phyloP scores from a whole-genome alignment of 345 rosid species.

The Punica granatum region DNA sequence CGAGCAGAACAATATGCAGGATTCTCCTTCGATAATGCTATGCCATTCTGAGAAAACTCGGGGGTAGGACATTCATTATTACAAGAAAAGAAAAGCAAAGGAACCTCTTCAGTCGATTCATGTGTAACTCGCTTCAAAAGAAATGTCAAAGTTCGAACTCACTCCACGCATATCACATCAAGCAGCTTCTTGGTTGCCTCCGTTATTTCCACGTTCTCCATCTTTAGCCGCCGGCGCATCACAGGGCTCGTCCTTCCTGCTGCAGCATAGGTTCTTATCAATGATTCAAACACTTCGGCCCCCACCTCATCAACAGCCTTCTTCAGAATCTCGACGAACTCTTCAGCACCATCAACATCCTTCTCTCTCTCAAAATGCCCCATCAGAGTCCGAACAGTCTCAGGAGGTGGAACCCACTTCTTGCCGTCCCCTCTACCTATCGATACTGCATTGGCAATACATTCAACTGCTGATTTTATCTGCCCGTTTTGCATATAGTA shows the following conservation, averaged over 20 bases:
- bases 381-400: slow-evolving; percentile 47
- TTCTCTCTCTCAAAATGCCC: slow-evolving; percentile 53
- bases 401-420: slow-evolving; percentile 74
- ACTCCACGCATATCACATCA: slow-evolving; percentile 50
- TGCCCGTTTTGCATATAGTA: slow-evolving; percentile 54
- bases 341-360: slow-evolving; percentile 86
- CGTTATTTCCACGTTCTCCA: slow-evolving; percentile 66
- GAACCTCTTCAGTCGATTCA: background rate
- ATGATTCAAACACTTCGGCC: slow-evolving; percentile 53
- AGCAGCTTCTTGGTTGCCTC: slow-evolving; percentile 59
- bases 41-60: no score
- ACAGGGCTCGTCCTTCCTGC: slow-evolving; percentile 61
- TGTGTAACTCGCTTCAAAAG: background rate
- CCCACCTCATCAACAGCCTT: slow-evolving; percentile 55
- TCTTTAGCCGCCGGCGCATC: slow-evolving; percentile 61
- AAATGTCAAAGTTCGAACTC: slow-evolving; percentile 14
- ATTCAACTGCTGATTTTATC: slow-evolving; percentile 45
- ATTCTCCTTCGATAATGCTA: background rate
- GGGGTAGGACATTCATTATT: background rate
- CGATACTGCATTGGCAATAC: slow-evolving; percentile 57
- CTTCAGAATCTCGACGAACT: slow-evolving; percentile 59
- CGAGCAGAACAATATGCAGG: background rate
- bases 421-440: slow-evolving; percentile 60
- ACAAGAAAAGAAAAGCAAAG: background rate
- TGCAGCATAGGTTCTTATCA: slow-evolving; percentile 86